Conservation (phyloP, 495 filamentous ascomycete species). For the Aspergillus sclerotioniger region DNA sequence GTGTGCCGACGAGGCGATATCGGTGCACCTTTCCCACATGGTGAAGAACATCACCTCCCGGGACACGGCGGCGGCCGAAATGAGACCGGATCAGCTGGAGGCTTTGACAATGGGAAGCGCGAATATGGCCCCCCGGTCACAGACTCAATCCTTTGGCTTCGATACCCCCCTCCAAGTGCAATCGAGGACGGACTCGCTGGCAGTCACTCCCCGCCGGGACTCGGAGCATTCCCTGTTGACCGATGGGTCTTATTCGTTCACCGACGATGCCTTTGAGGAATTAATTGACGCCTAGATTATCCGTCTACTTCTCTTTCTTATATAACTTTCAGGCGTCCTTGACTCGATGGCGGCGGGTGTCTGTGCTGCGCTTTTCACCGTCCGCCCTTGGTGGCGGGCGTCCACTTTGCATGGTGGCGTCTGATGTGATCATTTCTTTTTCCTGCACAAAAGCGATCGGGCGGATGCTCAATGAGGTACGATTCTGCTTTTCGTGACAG, state of each 20-base stretch:
- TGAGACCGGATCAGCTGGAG: background rate
- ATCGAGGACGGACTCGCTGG: constrained; percentile 12
- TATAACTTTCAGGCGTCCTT: too few species aligned
- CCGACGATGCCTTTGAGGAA: too few species aligned
- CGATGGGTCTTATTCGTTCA: constrained; percentile 27
- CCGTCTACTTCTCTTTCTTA: too few species aligned
- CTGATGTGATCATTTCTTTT: too few species aligned
- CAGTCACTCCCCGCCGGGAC: background rate
- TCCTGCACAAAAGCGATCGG: too few species aligned
- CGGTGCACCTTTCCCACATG: constrained; percentile 47
- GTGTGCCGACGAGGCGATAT: constrained; percentile 56
- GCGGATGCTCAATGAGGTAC: too few species aligned
- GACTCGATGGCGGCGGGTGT: too few species aligned
- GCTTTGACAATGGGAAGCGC: background rate
- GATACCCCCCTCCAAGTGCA: constrained; percentile 33
- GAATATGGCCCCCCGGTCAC: background rate
- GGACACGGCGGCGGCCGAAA: constrained; percentile 10
- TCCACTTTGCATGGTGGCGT: too few species aligned
- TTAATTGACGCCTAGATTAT: too few species aligned
- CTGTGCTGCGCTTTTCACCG: too few species aligned
- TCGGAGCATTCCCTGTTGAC: constrained; percentile 26
- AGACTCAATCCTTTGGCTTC: constrained; percentile 35
- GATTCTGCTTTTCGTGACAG: too few species aligned
- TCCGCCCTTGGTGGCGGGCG: too few species aligned
- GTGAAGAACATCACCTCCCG: constrained; percentile 38